Percentiles rank a stretch among this genome's conserved stretches.
Evolutionary conservation across 2,329 filamentous ascomycete genomes (phyloP).

Genomic region (Fusarium lateritium): DNA sequence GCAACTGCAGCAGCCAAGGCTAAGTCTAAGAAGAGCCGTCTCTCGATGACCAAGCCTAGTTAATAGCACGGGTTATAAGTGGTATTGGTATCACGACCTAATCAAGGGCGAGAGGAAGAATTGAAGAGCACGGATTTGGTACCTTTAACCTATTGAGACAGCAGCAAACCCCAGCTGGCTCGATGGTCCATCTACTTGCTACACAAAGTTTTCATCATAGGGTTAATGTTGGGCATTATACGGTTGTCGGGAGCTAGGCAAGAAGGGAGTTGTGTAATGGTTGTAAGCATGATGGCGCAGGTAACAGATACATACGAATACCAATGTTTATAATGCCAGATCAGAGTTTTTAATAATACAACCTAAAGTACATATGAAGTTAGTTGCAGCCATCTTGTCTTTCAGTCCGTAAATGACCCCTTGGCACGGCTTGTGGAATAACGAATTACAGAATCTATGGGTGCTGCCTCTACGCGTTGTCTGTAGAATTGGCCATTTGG

Average conservation of each 20-base stretch:
- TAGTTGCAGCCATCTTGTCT: too few relatives aligned
- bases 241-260: constrained; percentile 29
- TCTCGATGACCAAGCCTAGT: constrained; percentile 52
- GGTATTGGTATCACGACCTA: neutral
- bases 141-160: constrained; percentile 14
- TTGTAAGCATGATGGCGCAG: constrained; percentile 31
- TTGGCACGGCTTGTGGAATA: too few relatives aligned
- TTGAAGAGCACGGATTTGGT: neutral
- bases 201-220: constrained; percentile 16
- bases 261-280: constrained; percentile 38
- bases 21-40: constrained; percentile 63
- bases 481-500: neutral
- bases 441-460: too few relatives aligned
- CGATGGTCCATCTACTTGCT: constrained; percentile 20
- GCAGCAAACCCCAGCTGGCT: constrained; percentile 27
- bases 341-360: constrained; percentile 1
- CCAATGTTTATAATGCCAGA: constrained; percentile 36
- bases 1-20: constrained; percentile 52
- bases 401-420: too few relatives aligned
- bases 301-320: constrained; percentile 41
- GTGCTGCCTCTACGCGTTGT: too few relatives aligned
- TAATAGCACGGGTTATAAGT: constrained; percentile 16
- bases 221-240: constrained; percentile 36
- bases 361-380: neutral
- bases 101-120: neutral